Conservation (phyloP, 768 basidiomycete species). For the Amanita exitialis region DNA sequence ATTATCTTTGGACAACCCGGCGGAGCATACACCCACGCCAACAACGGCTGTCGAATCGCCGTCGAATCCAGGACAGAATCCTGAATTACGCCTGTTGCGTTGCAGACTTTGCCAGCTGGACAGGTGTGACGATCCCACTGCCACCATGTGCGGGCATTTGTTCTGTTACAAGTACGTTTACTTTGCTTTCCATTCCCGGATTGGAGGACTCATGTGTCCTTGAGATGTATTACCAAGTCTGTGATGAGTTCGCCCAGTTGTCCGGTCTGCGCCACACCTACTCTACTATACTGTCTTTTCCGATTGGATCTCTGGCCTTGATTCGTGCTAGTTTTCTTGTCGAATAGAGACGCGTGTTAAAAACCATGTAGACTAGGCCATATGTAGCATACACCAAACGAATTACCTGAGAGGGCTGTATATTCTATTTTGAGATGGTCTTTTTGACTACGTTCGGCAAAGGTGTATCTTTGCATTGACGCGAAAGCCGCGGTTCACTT, state of each 20-base stretch:
- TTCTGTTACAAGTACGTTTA: conserved; percentile 44
- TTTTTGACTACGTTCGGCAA: too few species aligned
- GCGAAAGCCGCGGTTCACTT: too few species aligned
- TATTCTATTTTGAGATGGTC: too few species aligned
- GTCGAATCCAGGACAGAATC: conserved; percentile 1
- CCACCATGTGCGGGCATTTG: conserved; percentile 53
- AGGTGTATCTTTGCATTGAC: too few species aligned
- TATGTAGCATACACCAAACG: not conserved
- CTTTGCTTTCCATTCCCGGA: not conserved
- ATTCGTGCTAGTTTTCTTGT: not conserved
- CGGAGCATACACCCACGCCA: not conserved
- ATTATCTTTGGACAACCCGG: too few species aligned
- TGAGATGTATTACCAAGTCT: conserved; percentile 44
- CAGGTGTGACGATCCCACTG: conserved; percentile 42
- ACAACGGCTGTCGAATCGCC: not conserved
- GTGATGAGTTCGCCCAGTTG: conserved; percentile 37
- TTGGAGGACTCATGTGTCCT: not conserved
- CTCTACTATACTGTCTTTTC: conserved; percentile 46
- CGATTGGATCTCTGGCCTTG: conserved; percentile 30
- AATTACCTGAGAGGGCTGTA: too few species aligned
- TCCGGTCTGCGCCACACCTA: conserved; percentile 41
- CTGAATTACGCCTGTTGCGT: conserved; percentile 20
- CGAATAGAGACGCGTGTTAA: not conserved
- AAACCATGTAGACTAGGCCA: not conserved
- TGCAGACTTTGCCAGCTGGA: conserved; percentile 41